These are phyloP conservation scores for Globisporangium cederbergense DNA, from an alignment of 352 stramenopile species.

Conservation along the genomic window DNA sequence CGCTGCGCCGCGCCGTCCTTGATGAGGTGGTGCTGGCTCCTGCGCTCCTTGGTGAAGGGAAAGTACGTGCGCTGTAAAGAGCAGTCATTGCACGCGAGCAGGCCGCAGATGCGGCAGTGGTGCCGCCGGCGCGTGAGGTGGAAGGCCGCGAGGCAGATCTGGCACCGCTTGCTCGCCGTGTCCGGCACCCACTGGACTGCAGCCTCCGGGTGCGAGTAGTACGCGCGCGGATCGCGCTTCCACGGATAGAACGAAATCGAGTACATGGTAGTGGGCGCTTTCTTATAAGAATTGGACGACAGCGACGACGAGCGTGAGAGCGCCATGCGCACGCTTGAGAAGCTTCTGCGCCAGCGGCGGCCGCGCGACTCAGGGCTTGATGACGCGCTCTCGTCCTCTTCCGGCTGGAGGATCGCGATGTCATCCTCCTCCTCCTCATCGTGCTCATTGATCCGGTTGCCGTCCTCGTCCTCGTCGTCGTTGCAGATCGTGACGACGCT, in stretches of 20 bases:
- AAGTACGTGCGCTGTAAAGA: conserved; percentile 67
- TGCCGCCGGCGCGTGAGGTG: conserved; percentile 71
- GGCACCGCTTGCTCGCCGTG: conserved; percentile 56
- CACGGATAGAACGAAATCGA: conserved; percentile 77
- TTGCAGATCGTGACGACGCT: conserved; percentile 12
- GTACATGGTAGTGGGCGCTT: conserved; percentile 44
- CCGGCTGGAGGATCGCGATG: conserved; percentile 19
- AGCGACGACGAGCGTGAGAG: conserved; percentile 13
- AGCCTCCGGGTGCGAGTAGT: conserved; percentile 67
- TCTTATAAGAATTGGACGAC: conserved; percentile 7
- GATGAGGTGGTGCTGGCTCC: conserved; percentile 61
- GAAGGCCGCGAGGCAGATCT: conserved; percentile 55
- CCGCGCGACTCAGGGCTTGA: conserved; percentile 5
- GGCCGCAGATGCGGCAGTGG: conserved; percentile 78
- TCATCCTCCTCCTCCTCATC: conserved; percentile 15
- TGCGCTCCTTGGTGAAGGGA: conserved; percentile 39
- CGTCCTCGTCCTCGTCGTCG: conserved; percentile 9
- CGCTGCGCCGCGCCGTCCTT: conserved; percentile 69
- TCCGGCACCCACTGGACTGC: conserved; percentile 74
- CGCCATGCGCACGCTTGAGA: conserved; percentile 17
- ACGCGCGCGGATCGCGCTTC: conserved; percentile 63
- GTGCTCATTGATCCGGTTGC: not conserved
- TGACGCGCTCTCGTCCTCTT: not conserved
- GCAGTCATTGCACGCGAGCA: conserved; percentile 69
- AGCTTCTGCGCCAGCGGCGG: conserved; percentile 7